Conservation (phyloP, 306 rosid genomes). For the Dicorynia guianensis region DNA sequence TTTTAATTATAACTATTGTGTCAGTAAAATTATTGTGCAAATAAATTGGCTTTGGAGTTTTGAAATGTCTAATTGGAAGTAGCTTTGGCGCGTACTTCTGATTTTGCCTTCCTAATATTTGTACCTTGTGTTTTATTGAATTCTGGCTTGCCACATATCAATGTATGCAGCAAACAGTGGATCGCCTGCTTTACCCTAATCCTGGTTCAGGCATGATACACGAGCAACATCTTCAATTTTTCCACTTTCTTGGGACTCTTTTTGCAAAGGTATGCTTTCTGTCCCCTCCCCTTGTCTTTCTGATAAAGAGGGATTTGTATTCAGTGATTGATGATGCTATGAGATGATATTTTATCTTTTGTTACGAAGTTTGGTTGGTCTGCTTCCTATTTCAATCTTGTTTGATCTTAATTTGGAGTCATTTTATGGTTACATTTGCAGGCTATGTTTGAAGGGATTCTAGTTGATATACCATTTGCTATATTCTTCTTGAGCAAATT, state of each 20-base stretch:
- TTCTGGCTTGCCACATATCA: constrained; percentile 42
- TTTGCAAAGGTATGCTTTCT: constrained; percentile 80
- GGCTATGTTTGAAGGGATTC: constrained; percentile 99
- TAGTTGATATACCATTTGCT: constrained; percentile 96
- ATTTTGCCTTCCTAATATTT: constrained; percentile 23
- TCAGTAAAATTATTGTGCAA: constrained; percentile 8
- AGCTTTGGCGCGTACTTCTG: constrained; percentile 23
- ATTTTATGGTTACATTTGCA: constrained; percentile 44
- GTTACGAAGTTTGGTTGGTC: constrained; percentile 7
- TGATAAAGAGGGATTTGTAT: constrained; percentile 24
- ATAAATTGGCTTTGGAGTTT: constrained; percentile 31
- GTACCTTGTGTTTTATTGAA: constrained; percentile 40
- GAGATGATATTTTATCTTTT: constrained; percentile 6
- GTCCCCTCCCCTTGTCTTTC: not conserved
- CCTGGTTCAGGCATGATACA: constrained; percentile 99
- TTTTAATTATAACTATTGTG: constrained; percentile 29
- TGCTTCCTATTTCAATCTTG: constrained; percentile 10
- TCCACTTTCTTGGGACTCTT: constrained; percentile 94
- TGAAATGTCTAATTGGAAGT: constrained; percentile 18
- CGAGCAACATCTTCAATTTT: constrained; percentile 97
- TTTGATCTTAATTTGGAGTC: constrained; percentile 19
- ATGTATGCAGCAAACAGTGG: constrained; percentile 79
- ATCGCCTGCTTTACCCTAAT: constrained; percentile 95
- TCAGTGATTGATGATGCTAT: constrained; percentile 5
- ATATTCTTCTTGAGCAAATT: constrained; percentile 96